Conservation (phyloP, 192 early-diverging fungal genomes). For the Coemansia aciculifera region DNA sequence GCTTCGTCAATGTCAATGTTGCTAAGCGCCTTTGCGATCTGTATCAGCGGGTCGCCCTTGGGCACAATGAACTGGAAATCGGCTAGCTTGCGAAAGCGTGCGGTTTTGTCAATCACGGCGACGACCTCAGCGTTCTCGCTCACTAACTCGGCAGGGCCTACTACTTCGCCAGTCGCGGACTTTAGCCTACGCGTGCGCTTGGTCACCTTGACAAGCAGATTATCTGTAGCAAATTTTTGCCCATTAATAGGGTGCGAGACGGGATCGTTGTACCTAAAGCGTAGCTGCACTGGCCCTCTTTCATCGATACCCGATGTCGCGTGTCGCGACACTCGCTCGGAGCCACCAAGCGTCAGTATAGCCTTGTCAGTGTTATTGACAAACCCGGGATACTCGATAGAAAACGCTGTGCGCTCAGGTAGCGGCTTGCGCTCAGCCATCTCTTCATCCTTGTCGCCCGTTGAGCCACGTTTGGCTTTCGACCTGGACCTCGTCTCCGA, state of each 20-base stretch:
- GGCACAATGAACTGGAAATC: slow-evolving; percentile 45
- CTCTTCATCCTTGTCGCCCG: neutral
- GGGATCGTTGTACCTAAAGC: slow-evolving; percentile 49
- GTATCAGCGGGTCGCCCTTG: slow-evolving; percentile 25
- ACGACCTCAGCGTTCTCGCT: slow-evolving; percentile 25
- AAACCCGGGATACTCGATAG: slow-evolving; percentile 54
- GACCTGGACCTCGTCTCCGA: neutral
- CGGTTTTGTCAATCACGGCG: slow-evolving; percentile 45
- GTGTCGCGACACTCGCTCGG: slow-evolving; percentile 33
- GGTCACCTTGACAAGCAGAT: slow-evolving; percentile 53
- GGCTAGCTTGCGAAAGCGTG: slow-evolving; percentile 47
- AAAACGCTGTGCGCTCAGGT: slow-evolving; percentile 27
- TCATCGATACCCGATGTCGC: slow-evolving; percentile 20
- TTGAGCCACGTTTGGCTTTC: neutral
- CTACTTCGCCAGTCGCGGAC: neutral
- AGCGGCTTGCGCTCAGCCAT: slow-evolving; percentile 30
- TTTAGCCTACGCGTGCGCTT: slow-evolving; percentile 25
- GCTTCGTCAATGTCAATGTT: slow-evolving; percentile 31
- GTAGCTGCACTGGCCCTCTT: slow-evolving; percentile 41
- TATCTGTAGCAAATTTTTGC: slow-evolving; percentile 32
- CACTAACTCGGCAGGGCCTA: neutral
- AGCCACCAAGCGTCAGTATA: slow-evolving; percentile 45
- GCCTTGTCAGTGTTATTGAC: slow-evolving; percentile 39
- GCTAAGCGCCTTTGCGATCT: slow-evolving; percentile 2
- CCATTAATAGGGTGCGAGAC: slow-evolving; percentile 52